A percentile compares a stretch with the other conserved stretches of the same genome.
phyloP scores from a whole-genome alignment of 805 yeast genomes.

The Candida yuanshanica region DNA sequence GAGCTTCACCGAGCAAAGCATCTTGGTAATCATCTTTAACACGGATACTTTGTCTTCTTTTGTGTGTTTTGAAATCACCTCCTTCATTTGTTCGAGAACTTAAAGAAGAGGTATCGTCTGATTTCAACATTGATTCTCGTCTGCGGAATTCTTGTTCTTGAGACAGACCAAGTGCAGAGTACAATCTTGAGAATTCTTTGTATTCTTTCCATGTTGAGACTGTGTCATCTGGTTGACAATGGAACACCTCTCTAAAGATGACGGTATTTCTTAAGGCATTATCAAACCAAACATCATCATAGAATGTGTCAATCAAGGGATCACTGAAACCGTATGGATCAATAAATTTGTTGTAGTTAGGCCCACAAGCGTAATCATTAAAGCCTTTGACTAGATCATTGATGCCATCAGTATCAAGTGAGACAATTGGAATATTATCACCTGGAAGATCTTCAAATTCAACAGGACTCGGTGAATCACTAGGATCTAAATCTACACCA shows the following conservation, averaged over 20 bases:
- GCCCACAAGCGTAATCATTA: constrained; percentile 29
- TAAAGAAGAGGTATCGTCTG: constrained; percentile 3
- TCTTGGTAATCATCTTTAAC: constrained; percentile 6
- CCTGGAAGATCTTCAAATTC: constrained; percentile 22
- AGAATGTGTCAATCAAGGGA: constrained; percentile 77
- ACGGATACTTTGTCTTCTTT: constrained; percentile 9
- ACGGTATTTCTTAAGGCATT: constrained; percentile 80
- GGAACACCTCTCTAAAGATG: constrained; percentile 78
- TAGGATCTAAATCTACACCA: background rate
- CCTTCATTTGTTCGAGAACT: background rate
- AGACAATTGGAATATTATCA: constrained; percentile 33
- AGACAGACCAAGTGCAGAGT: constrained; percentile 45
- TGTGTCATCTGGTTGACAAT: constrained; percentile 89
- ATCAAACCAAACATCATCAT: constrained; percentile 79
- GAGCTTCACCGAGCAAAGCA: constrained; percentile 1
- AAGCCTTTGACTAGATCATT: constrained; percentile 34
- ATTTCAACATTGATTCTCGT: constrained; percentile 5
- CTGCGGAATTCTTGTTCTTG: constrained; percentile 25
- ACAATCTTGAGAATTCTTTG: constrained; percentile 58
- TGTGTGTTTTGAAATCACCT: background rate
- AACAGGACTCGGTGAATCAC: background rate
- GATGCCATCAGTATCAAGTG: constrained; percentile 39
- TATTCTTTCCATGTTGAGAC: constrained; percentile 91
- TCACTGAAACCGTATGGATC: constrained; percentile 90
- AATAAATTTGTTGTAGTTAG: constrained; percentile 39